Evolutionary conservation across 768 basidiomycete genomes (phyloP).

Genomic region (Kwoniella mangroviensis): DNA sequence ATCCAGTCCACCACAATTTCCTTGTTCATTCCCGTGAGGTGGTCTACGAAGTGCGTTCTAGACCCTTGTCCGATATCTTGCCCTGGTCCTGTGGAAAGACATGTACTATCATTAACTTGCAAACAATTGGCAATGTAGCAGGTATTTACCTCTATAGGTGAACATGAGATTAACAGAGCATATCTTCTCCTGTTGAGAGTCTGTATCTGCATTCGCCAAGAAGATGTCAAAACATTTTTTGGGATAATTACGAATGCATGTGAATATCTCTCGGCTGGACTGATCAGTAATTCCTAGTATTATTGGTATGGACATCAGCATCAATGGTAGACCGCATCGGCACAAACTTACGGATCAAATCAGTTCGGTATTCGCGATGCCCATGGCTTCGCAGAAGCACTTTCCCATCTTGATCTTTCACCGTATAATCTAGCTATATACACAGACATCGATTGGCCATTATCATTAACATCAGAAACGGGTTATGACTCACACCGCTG

Average conservation of each 20-base stretch:
- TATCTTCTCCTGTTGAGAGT: too few species aligned
- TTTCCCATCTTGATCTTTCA: not conserved
- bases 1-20: not conserved
- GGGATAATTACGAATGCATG: not conserved
- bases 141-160: too few species aligned
- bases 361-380: not conserved
- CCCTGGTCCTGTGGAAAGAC: not conserved
- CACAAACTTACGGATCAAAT: not conserved
- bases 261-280: not conserved
- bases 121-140: too few species aligned
- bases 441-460: too few species aligned
- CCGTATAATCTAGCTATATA: not conserved
- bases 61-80: not conserved
- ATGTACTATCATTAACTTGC: not conserved
- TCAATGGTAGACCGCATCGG: too few species aligned
- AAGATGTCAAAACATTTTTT: not conserved
- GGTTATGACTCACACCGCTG: too few species aligned
- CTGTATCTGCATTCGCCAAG: not conserved
- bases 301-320: too few species aligned
- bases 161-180: too few species aligned
- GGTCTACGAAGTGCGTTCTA: not conserved
- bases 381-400: not conserved
- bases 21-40: not conserved
- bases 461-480: too few species aligned
- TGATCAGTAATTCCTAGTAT: not conserved